Evolutionary conservation across 345 rosid genomes (phyloP).

Genomic region (Salix suchowensis): DNA sequence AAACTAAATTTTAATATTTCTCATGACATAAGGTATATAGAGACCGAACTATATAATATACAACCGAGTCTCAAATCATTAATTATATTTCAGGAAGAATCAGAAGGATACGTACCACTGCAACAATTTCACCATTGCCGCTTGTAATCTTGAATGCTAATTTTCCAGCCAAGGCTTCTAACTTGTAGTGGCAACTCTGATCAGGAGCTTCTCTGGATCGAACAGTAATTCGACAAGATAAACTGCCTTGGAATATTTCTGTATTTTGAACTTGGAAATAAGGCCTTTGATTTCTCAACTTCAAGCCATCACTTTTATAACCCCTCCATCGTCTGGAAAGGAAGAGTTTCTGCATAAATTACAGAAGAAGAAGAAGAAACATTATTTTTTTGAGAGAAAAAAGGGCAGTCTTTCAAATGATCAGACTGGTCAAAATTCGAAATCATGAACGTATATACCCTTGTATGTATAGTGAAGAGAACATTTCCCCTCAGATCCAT

Average conservation of each 20-base stretch:
- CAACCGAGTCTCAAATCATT: not conserved
- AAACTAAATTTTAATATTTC: not conserved
- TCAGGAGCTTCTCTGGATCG: not conserved
- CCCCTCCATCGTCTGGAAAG: conserved; percentile 20
- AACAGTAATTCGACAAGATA: conserved; percentile 4
- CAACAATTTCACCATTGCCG: conserved; percentile 10
- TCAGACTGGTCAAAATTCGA: not conserved
- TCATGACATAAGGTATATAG: not conserved
- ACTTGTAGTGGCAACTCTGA: conserved; percentile 2
- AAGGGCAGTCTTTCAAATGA: not conserved
- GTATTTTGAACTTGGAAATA: conserved; percentile 9
- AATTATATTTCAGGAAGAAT: not conserved
- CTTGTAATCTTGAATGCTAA: conserved; percentile 18
- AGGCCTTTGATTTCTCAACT: conserved; percentile 1
- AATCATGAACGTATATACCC: conserved; percentile 15
- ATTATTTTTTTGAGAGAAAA: not conserved
- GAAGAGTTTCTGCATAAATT: conserved; percentile 12
- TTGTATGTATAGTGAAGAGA: conserved; percentile 48
- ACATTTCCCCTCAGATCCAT: conserved; percentile 60
- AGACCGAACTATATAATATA: not conserved
- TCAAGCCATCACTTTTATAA: conserved; percentile 18
- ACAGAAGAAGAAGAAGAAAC: not conserved
- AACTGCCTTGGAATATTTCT: not conserved
- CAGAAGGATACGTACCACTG: conserved; percentile 11
- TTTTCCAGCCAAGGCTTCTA: conserved; percentile 17